phyloP scores from a whole-genome alignment of 2,329 filamentous ascomycete species.

The Apiospora arundinis region DNA sequence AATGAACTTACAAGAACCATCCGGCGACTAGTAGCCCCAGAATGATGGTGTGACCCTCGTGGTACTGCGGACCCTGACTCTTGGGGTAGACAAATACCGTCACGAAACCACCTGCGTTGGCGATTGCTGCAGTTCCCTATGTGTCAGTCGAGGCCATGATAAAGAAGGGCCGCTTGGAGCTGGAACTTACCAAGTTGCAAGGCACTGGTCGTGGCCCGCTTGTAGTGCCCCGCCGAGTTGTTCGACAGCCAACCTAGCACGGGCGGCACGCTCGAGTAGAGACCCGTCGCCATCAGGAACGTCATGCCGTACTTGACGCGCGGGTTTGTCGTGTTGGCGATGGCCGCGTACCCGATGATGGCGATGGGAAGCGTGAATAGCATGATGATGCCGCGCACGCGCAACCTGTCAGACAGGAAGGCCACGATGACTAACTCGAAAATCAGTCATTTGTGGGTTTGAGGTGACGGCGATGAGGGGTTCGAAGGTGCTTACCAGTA shows the following conservation, averaged over 20 bases:
- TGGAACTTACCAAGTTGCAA: constrained; percentile 55
- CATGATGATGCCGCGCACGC: constrained; percentile 66
- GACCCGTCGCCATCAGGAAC: constrained; percentile 69
- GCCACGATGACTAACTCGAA: constrained; percentile 53
- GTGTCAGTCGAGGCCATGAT: not conserved
- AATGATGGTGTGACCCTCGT: constrained; percentile 66
- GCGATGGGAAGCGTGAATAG: constrained; percentile 67
- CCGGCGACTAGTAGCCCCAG: constrained; percentile 64
- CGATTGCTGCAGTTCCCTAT: constrained; percentile 55
- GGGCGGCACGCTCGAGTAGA: constrained; percentile 68
- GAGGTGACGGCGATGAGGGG: not conserved
- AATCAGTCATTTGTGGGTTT: constrained; percentile 22
- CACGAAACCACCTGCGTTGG: constrained; percentile 72
- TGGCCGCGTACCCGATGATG: constrained; percentile 55
- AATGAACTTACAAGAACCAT: constrained; percentile 66
- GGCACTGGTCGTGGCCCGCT: constrained; percentile 70
- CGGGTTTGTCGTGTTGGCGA: constrained; percentile 58
- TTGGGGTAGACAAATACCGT: constrained; percentile 68
- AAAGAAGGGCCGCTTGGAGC: too few relatives aligned
- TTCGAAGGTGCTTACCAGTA: constrained; percentile 48
- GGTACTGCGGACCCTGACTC: constrained; percentile 61
- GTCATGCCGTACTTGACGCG: constrained; percentile 69
- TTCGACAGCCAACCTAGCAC: constrained; percentile 72
- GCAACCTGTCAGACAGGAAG: constrained; percentile 65
- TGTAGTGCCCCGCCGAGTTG: constrained; percentile 73